Evolutionary conservation across 1,139 yeast species (phyloP), one percentile per base, ranked within the genome.

Genomic region (Yamadazyma oceani): DNA sequence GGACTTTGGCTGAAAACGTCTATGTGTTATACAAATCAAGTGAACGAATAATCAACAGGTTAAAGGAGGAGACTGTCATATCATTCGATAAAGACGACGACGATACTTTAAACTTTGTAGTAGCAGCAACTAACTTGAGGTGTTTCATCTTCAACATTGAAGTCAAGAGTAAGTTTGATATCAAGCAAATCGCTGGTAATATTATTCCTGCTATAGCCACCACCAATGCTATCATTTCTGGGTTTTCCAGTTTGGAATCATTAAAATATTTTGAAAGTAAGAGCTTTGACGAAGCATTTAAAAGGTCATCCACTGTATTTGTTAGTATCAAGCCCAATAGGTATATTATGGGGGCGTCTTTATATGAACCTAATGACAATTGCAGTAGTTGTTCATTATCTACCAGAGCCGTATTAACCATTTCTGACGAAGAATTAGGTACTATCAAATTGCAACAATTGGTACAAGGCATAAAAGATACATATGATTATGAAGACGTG

Each of bases 141-240:
- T 82, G 95, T 0, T 58, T 57, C 32, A 74, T 88, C 1, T 94
- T 92, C 55, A 69, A 74, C 22, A 90, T 94, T 44, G 85, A 81
- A 21, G 54, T 70, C 39, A 84, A 85, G 57, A 72, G 95, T 12
- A 85, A 87, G 49, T 94, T 94, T 54, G 96, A 88, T 45, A 79
- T 86, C 47, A 94, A 94, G 58, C 80, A 94, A 56, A 89, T 90
- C 50, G 98, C 98, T 0, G 99, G 99, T 8, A 92, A 92, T 58
- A 94, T 94, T 52, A 92, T 94, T 36, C 98, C 99, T 0, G 98
- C 98, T 0, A 90, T 94, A 50, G 98, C 98, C 10, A 92, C 98
- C 2, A 92, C 97, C 9, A 94, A 94, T 58, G 97, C 98, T 1
- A 83, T 92, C 15, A 82, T 92, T 45, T 90, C 97, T 0, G 98